phyloP scores from a whole-genome alignment of 2,329 filamentous ascomycete genomes.

The Pseudopithomyces maydicus region DNA sequence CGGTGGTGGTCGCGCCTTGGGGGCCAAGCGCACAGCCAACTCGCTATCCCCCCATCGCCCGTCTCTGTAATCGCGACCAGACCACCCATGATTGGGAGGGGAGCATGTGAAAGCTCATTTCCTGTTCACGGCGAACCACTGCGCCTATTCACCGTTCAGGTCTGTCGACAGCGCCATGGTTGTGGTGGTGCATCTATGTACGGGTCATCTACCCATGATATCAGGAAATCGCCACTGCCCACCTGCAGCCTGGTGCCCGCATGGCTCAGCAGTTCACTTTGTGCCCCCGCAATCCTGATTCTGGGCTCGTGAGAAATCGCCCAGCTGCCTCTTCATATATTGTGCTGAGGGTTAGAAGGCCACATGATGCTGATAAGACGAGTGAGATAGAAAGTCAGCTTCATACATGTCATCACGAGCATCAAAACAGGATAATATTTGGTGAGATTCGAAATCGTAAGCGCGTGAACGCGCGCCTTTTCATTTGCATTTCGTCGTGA shows the following conservation, averaged over 20 bases:
- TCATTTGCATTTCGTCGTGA: constrained; percentile 12
- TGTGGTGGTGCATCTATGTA: background rate
- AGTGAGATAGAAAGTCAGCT: constrained; percentile 12
- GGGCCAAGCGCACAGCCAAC: background rate
- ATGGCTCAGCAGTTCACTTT: constrained; percentile 1
- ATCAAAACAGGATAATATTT: background rate
- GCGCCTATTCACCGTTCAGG: background rate
- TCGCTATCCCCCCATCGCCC: background rate
- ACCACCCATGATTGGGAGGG: background rate
- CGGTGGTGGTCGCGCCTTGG: background rate
- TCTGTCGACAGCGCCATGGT: background rate
- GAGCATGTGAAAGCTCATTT: constrained; percentile 3
- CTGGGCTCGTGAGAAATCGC: background rate
- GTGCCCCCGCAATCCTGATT: background rate
- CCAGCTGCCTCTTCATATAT: constrained; percentile 1
- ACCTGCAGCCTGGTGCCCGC: background rate
- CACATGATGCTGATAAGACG: constrained; percentile 20
- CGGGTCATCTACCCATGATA: background rate
- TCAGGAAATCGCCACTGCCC: background rate
- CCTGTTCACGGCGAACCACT: background rate
- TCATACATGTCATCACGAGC: constrained; percentile 3
- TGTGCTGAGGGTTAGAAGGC: background rate
- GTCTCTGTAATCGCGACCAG: background rate
- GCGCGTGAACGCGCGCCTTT: constrained; percentile 6
- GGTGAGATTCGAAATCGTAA: constrained; percentile 8